phyloP scores from a whole-genome alignment of 176 grass and related monocot genomes.

The Echinochloa phyllopogon region DNA sequence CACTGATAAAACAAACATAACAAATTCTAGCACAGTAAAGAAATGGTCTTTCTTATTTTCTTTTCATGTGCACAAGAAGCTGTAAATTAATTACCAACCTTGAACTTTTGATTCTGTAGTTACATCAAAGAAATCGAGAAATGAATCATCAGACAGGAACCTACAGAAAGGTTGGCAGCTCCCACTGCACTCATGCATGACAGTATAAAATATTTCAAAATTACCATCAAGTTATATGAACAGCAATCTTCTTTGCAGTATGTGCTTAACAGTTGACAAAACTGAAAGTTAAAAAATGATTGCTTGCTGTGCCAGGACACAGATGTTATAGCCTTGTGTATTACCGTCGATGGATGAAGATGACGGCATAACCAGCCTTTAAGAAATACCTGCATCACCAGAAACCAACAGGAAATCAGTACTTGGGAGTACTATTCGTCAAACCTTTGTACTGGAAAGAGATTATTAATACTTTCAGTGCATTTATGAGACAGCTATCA shows the following conservation, averaged over 20 bases:
- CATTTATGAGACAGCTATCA: neutral
- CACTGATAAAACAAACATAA: conserved; percentile 52
- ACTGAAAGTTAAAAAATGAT: conserved; percentile 8
- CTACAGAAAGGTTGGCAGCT: conserved; percentile 90
- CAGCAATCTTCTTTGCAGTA: neutral
- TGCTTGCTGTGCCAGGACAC: neutral
- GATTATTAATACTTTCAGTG: neutral
- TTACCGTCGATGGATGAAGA: conserved; percentile 78
- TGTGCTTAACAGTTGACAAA: neutral
- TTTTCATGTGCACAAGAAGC: neutral
- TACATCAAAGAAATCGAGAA: conserved; percentile 76
- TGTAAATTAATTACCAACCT: conserved; percentile 58
- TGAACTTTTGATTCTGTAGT: conserved; percentile 73
- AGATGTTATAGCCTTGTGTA: neutral
- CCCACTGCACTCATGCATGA: conserved; percentile 51
- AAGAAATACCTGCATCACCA: conserved; percentile 70
- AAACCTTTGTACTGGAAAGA: neutral
- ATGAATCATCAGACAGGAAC: conserved; percentile 83
- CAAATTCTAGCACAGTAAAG: neutral
- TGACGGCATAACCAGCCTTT: conserved; percentile 87
- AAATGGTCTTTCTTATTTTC: neutral
- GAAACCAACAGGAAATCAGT: neutral
- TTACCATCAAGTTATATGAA: neutral
- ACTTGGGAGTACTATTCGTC: neutral
- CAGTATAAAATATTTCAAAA: conserved; percentile 30